Base-by-base conservation (phyloP, 2,329 filamentous ascomycete genomes). In the Cordyceps pruinosa region DNA sequence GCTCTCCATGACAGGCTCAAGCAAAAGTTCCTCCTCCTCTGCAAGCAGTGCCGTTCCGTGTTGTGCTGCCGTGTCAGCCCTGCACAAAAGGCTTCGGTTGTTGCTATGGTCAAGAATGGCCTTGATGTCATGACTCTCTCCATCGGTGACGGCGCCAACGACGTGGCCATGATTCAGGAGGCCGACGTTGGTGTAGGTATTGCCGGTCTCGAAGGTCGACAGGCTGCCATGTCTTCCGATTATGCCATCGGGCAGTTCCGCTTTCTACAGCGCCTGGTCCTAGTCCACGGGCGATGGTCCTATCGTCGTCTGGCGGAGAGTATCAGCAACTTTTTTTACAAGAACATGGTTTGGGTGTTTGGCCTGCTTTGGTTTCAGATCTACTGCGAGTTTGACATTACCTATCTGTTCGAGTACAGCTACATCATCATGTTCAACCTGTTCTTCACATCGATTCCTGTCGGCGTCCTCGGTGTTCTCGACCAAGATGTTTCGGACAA, bases 281-380 rank as follows among this genome's bases (percentile, higher is more conserved):
- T 97, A 21, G 91, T 97, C 5, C 92, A 97, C 69, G 92, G 92
- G 58, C 84, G 92, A 58, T 97, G 92, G 90, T 96, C 91, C n/a
- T 99, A 99, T 75, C 84, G 93, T 54, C 85, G 94, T 65, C 77
- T 99, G 70, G 90, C 88, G 30, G 94, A 99, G 76, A 89, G 87
- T 47, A 97, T 95, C 66, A 90, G 91, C 71, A 99, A 99, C 72
- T 99, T 99, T 80, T 99, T 99, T 79, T 99, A 97, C 84, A 99
- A 99, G 87, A 99, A 97, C 77, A 88, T 99, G 73, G 88, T 97
- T 53, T 99, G 94, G 94, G 94, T 90, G 1, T 93, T 97, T 68
- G 83, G 88, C 44, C 88, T 99, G 58, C 97, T 97, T 80, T 97
- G 93, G 93, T 99, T 89, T 73, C 91, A 95, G 70, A 90, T 96